These are phyloP conservation scores for Ophiosphaerella korrae DNA, from an alignment of 2,329 filamentous ascomycete species.

Conservation along the genomic window DNA sequence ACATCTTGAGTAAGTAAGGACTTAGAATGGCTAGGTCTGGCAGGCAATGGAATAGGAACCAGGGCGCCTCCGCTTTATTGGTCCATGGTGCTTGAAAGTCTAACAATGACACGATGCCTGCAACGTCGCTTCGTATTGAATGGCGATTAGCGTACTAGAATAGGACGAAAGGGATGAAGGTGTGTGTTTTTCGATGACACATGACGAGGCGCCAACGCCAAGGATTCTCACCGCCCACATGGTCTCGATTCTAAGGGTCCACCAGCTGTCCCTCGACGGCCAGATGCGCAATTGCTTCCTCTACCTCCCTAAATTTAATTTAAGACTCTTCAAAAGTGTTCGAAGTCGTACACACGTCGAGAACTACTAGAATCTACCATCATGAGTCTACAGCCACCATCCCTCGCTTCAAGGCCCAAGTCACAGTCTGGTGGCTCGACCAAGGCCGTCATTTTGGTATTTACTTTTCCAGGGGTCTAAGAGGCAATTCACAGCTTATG, in stretches of 20 bases:
- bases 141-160: not conserved
- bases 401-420: conserved; percentile 43
- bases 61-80: no score
- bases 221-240: conserved; percentile 31
- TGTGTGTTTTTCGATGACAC: conserved; percentile 13
- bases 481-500: conserved; percentile 5
- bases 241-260: conserved; percentile 30
- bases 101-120: no score
- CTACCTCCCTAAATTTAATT: conserved; percentile 12
- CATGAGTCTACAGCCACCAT: conserved; percentile 47
- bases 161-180: conserved; percentile 19
- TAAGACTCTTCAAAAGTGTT: not conserved
- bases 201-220: conserved; percentile 24
- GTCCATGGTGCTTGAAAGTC: no score
- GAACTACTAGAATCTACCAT: conserved; percentile 9
- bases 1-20: no score
- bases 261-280: conserved; percentile 28
- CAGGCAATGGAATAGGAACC: no score
- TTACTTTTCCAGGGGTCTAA: conserved; percentile 32
- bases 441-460: conserved; percentile 93
- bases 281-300: conserved; percentile 32
- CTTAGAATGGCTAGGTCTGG: no score
- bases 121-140: no score
- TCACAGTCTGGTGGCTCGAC: conserved; percentile 60
- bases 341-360: not conserved